Evolutionary conservation across 306 rosid species (phyloP), one percentile per base, ranked within the genome.

Genomic region (Geum urbanum): DNA sequence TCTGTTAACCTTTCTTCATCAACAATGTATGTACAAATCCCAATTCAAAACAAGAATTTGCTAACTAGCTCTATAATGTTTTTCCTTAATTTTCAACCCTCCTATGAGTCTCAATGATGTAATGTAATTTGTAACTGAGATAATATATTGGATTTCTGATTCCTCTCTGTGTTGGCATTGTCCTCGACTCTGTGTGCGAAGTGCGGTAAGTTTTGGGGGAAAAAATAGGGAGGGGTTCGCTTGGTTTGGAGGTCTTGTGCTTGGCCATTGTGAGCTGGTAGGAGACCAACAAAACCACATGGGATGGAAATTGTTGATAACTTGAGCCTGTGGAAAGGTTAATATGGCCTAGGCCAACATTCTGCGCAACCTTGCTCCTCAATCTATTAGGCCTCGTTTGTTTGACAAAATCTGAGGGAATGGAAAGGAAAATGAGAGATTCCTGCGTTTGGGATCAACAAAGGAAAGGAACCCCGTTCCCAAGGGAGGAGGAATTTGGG

Each of bases 241-340:
- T 40, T 41, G 13, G 74, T 64, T 64, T 19, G 67, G 53, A 61
- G 53, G 50, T 73, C 46, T 70, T 2, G 76, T 77, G 70, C 66
- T 62, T 73, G 77, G 71, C 41, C 52, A 41, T 46, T 76, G 61
- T 71, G 77, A 83, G 83, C 74, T 44, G 82, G 66, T 73, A 41
- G 84, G 84, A 74, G 87, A 84, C 91, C 80, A 74, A 67, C 73
- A 20, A 54, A 70, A 16, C 82, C 77, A 75, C 79, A 70, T 72
- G 67, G 84, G 65, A 51, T 61, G 72, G 43, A 72, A 76, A 65
- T 65, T 74, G 80, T 77, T 80, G 68, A 79, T 13, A 74, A 16
- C 41, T 77, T 54, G 62, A 53, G 55, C 51, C 71, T 67, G 48
- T 49, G 50, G 8, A 58, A 32, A 32, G 37, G 71, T 69, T 35